Evolutionary conservation across 2,329 filamentous ascomycete species (phyloP).

Genomic region (Penicillium sp.): DNA sequence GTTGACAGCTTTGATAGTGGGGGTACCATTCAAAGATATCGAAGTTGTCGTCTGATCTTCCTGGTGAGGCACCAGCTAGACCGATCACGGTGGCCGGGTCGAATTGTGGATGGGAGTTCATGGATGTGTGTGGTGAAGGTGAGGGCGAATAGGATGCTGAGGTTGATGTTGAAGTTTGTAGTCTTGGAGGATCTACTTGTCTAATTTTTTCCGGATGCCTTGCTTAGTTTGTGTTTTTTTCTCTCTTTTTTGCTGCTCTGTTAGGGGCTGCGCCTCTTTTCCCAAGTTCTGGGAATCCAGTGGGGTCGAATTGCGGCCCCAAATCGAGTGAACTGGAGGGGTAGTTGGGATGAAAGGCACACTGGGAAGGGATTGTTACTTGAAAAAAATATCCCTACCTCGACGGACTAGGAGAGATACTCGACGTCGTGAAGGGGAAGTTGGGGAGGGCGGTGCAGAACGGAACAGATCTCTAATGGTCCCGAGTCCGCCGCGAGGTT

Average conservation of each 20-base stretch:
- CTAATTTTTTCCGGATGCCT: not conserved
- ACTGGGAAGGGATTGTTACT: slow-evolving; percentile 27
- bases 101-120: slow-evolving; percentile 35
- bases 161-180: slow-evolving; percentile 22
- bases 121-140: slow-evolving; percentile 15
- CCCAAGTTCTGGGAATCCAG: slow-evolving; percentile 4
- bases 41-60: slow-evolving; percentile 47
- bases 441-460: slow-evolving; percentile 25
- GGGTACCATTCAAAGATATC: slow-evolving; percentile 88
- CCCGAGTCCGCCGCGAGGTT: slow-evolving; percentile 32
- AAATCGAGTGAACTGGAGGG: slow-evolving; percentile 7
- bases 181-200: slow-evolving; percentile 8
- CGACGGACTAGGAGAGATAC: slow-evolving; percentile 35
- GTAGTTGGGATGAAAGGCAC: not conserved
- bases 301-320: slow-evolving; percentile 8
- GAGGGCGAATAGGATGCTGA: slow-evolving; percentile 12
- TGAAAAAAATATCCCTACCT: slow-evolving; percentile 35
- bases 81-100: slow-evolving; percentile 40
- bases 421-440: slow-evolving; percentile 30
- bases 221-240: slow-evolving; percentile 6
- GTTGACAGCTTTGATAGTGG: slow-evolving; percentile 82
- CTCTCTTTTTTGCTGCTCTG: not conserved
- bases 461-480: slow-evolving; percentile 35
- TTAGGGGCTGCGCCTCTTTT: slow-evolving; percentile 4
- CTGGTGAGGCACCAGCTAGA: slow-evolving; percentile 36